Percentiles rank a stretch among this genome's conserved stretches.
Evolutionary conservation across 2,329 filamentous ascomycete species (phyloP).

Genomic region (Alternaria burnsii): DNA sequence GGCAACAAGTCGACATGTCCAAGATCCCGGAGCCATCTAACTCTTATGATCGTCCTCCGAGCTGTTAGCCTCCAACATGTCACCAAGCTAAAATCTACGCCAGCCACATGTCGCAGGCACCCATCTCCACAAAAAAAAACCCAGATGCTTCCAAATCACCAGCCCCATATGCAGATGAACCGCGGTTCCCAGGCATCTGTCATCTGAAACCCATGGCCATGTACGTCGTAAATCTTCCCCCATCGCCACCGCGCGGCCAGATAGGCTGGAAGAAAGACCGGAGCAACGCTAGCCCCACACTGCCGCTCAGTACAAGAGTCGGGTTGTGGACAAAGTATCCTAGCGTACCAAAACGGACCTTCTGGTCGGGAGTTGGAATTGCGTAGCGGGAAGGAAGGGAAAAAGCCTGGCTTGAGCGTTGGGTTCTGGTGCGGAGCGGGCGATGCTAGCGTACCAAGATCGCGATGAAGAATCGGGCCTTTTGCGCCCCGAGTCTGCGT

Average conservation of each 20-base stretch:
- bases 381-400: not conserved
- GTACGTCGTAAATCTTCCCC: not conserved
- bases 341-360: not conserved
- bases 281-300: not conserved
- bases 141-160: not conserved
- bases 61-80: no score
- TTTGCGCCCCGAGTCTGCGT: not conserved
- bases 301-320: not conserved
- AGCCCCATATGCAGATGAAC: not conserved
- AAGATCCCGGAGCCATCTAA: no score
- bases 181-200: not conserved
- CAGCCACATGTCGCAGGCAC: fast-evolving
- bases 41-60: no score
- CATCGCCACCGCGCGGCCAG: not conserved
- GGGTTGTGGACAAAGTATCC: no score
- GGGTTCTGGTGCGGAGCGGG: not conserved
- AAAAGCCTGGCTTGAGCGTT: not conserved
- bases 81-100: no score
- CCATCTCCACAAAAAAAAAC: no score
- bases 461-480: not conserved
- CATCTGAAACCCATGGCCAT: not conserved
- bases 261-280: not conserved
- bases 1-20: no score
- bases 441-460: not conserved
- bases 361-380: not conserved